Evolutionary conservation across 331 rosid genomes (phyloP).

Genomic region (Spiraea crenata): DNA sequence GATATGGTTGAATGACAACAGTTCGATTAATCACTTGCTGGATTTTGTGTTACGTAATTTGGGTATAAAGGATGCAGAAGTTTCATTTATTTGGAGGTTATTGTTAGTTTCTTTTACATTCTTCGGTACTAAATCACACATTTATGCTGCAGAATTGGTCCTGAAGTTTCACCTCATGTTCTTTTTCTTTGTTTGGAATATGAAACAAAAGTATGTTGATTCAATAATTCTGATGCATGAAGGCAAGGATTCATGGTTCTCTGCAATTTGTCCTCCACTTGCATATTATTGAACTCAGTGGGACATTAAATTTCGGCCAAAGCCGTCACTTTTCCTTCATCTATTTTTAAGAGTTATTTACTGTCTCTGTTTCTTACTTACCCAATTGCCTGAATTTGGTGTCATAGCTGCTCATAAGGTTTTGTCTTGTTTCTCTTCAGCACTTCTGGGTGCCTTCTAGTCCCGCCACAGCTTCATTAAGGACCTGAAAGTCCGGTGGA

Average conservation of each 20-base stretch:
- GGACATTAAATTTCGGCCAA: background rate
- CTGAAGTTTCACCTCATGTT: conserved; percentile 34
- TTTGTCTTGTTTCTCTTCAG: conserved; percentile 45
- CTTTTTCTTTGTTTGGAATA: conserved; percentile 24
- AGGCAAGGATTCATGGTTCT: no score
- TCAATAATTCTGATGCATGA: background rate
- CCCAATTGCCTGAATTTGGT: background rate
- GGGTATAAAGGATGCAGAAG: conserved; percentile 43
- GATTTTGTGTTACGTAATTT: conserved; percentile 40
- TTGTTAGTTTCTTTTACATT: conserved; percentile 28
- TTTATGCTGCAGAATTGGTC: conserved; percentile 37
- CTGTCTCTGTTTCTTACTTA: no score
- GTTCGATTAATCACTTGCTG: conserved; percentile 46
- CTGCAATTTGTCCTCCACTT: background rate
- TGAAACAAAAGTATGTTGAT: conserved; percentile 24
- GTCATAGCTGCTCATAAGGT: background rate
- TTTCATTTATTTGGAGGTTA: conserved; percentile 32
- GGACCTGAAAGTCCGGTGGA: no score
- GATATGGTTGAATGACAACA: conserved; percentile 59
- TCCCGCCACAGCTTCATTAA: no score
- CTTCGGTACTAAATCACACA: conserved; percentile 34
- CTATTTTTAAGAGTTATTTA: background rate
- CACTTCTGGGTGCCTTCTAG: conserved; percentile 94
- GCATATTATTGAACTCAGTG: background rate
- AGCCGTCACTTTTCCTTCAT: background rate